phyloP scores from a whole-genome alignment of 2,329 filamentous ascomycete genomes.

The Trichoderma koningiopsis region DNA sequence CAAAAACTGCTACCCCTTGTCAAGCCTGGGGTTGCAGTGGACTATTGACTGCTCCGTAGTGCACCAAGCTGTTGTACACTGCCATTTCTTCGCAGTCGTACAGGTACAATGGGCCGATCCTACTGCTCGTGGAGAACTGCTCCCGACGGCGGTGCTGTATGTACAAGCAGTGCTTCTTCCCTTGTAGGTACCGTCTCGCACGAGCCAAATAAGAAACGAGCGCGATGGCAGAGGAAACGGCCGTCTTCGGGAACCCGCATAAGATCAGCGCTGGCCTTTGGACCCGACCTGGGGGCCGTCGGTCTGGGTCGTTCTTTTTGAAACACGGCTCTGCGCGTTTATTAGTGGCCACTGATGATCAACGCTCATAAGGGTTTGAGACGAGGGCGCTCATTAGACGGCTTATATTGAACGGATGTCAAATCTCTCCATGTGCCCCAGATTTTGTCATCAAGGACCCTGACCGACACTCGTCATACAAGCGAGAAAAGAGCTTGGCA shows the following conservation, averaged over 20 bases:
- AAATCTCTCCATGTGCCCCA: not conserved
- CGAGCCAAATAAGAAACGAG: not conserved
- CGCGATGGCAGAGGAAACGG: not conserved
- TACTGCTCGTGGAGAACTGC: not conserved
- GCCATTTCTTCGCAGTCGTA: not conserved
- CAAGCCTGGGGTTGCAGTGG: not conserved
- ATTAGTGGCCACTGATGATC: not conserved
- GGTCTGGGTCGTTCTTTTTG: not conserved
- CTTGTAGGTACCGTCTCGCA: not conserved
- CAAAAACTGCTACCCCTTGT: not conserved
- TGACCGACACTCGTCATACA: not conserved
- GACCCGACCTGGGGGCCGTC: not conserved
- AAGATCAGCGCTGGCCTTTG: not conserved
- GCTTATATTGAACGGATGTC: not conserved
- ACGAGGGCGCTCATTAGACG: not conserved
- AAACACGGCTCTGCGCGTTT: not conserved
- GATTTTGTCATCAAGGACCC: not conserved
- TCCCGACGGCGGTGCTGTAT: not conserved
- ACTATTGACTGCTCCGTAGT: not conserved
- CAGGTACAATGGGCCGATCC: not conserved
- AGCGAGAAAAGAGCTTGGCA: not conserved
- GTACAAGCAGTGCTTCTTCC: not conserved
- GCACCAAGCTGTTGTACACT: not conserved
- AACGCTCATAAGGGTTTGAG: not conserved
- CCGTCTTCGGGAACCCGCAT: not conserved